Conservation (phyloP, 1,284 basidiomycete species). For the Xerocomus amazonicus region DNA sequence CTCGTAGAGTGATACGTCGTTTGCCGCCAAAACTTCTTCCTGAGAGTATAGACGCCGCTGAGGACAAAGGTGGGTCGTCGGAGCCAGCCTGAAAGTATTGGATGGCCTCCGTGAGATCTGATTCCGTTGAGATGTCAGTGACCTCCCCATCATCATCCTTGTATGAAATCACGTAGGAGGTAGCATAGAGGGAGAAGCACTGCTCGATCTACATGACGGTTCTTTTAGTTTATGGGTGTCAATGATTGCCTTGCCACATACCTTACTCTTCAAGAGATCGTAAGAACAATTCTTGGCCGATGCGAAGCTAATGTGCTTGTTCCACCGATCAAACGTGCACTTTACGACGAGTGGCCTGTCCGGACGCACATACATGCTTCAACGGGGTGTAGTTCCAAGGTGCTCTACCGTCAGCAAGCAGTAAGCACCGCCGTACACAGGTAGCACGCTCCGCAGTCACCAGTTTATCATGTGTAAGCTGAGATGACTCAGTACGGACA, state of each 20-base stretch:
- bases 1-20: slow-evolving; percentile 73
- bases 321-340: slow-evolving; percentile 71
- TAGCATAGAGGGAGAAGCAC: slow-evolving; percentile 72
- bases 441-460: slow-evolving; percentile 25
- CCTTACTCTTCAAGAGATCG: slow-evolving; percentile 65
- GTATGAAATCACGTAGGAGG: slow-evolving; percentile 71
- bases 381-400: no score
- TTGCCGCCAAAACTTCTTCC: slow-evolving; percentile 62
- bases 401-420: no score
- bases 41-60: slow-evolving; percentile 70
- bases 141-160: slow-evolving; percentile 85
- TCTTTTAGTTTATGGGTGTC: neutral
- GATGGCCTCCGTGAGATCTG: slow-evolving; percentile 81
- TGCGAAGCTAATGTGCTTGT: slow-evolving; percentile 72
- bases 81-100: slow-evolving; percentile 71
- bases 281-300: slow-evolving; percentile 76
- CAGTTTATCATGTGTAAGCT: neutral
- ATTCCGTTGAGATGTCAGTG: slow-evolving; percentile 63
- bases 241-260: slow-evolving; percentile 30
- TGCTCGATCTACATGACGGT: slow-evolving; percentile 62
- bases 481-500: slow-evolving; percentile 11
- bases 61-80: slow-evolving; percentile 66
- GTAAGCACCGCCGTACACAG: slow-evolving; percentile 3
- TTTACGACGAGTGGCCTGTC: slow-evolving; percentile 72
- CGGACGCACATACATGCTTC: slow-evolving; percentile 42